phyloP scores from a whole-genome alignment of 306 rosid species.

The Oxytropis ochrocephala region DNA sequence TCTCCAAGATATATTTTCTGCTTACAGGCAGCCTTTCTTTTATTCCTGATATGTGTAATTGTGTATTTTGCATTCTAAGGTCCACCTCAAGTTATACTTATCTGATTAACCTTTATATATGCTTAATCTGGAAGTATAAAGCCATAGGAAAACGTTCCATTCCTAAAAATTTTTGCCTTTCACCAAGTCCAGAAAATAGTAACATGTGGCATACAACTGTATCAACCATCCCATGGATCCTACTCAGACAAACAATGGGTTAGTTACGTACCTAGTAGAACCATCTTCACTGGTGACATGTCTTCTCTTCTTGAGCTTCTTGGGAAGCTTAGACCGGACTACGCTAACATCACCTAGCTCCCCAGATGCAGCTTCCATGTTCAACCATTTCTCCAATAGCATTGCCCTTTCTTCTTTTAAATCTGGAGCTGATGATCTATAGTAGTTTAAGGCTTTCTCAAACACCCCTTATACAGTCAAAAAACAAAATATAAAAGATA shows the following conservation, averaged over 20 bases:
- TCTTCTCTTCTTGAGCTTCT: conserved; percentile 88
- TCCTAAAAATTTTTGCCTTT: too few relatives aligned
- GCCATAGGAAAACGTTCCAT: too few relatives aligned
- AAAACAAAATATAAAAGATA: not conserved
- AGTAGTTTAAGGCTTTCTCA: conserved; percentile 75
- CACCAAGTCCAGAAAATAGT: not conserved
- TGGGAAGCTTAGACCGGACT: conserved; percentile 83
- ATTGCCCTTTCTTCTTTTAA: conserved; percentile 92
- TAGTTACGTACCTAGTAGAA: conserved; percentile 62
- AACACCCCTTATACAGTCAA: conserved; percentile 57
- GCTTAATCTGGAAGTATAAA: too few relatives aligned
- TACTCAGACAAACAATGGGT: not conserved
- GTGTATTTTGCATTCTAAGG: too few relatives aligned
- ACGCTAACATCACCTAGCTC: conserved; percentile 70
- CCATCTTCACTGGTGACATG: conserved; percentile 67
- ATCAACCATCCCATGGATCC: not conserved
- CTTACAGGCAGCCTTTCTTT: too few relatives aligned
- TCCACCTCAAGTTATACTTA: too few relatives aligned
- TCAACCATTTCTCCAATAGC: conserved; percentile 90
- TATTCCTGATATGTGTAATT: too few relatives aligned
- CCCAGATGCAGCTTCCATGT: conserved; percentile 63
- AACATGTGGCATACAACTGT: not conserved
- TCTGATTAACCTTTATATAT: too few relatives aligned
- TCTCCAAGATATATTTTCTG: too few relatives aligned
- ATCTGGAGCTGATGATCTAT: conserved; percentile 79